Conservation (phyloP, 345 rosid genomes). For the Pistacia integerrima region DNA sequence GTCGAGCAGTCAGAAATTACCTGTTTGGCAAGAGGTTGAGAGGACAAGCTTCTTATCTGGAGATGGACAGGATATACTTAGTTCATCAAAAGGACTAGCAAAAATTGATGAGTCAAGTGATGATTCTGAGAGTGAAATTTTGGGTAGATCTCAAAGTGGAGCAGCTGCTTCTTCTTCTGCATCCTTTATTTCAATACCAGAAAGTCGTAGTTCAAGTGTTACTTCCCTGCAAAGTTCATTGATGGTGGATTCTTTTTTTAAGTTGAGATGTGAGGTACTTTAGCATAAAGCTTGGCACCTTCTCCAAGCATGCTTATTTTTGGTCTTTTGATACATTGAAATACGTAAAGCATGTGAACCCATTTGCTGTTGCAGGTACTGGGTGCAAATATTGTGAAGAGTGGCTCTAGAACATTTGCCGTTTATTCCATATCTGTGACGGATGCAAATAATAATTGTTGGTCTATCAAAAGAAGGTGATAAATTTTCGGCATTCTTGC, state of each 20-base stretch:
- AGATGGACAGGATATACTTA: constrained; percentile 76
- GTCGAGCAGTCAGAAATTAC: constrained; percentile 40
- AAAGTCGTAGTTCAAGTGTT: constrained; percentile 39
- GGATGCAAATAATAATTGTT: constrained; percentile 76
- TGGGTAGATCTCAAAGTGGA: constrained; percentile 64
- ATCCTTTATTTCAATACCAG: constrained; percentile 41
- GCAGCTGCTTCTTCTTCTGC: constrained; percentile 75
- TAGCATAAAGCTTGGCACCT: constrained; percentile 18
- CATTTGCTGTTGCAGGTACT: constrained; percentile 68
- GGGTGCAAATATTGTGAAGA: constrained; percentile 96
- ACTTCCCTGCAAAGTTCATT: constrained; percentile 55
- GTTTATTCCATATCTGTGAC: constrained; percentile 94
- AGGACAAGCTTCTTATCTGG: constrained; percentile 81
- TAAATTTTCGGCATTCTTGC: constrained; percentile 25
- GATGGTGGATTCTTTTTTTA: constrained; percentile 71
- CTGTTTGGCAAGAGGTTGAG: constrained; percentile 76
- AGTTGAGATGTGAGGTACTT: constrained; percentile 94
- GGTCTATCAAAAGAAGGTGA: constrained; percentile 99
- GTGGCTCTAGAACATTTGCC: constrained; percentile 86
- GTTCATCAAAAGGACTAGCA: constrained; percentile 35
- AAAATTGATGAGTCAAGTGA: constrained; percentile 60
- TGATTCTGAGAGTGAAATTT: constrained; percentile 68
- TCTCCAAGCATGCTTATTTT: constrained; percentile 20
- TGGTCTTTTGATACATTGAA: constrained; percentile 15
- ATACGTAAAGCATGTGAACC: constrained; percentile 22